Conservation (phyloP, 305 asterid species). For the Solanum hybrid region DNA sequence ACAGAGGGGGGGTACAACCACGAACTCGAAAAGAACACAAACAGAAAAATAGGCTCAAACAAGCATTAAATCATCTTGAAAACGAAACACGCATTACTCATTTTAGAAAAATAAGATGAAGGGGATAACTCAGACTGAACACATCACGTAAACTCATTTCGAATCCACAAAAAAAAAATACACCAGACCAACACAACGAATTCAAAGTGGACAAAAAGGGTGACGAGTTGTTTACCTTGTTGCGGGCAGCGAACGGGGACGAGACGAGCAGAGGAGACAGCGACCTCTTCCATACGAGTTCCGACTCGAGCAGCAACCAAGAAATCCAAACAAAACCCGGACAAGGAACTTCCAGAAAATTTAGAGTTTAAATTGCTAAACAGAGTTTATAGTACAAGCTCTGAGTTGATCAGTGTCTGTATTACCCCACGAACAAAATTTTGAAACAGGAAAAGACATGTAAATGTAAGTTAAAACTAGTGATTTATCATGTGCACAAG, state of each 20-base stretch:
- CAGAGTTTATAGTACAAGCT: no score
- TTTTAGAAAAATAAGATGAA: not conserved
- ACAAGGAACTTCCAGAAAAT: not conserved
- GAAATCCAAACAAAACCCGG: not conserved
- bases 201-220: not conserved
- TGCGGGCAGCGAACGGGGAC: not conserved
- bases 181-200: not conserved
- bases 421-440: no score
- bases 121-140: not conserved
- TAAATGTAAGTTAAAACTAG: no score
- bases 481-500: not conserved
- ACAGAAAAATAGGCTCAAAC: not conserved
- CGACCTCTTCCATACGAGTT: not conserved
- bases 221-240: not conserved
- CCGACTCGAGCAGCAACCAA: not conserved
- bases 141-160: not conserved
- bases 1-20: not conserved
- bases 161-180: not conserved
- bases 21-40: not conserved
- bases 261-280: not conserved
- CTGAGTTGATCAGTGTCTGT: no score
- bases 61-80: not conserved
- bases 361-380: not conserved
- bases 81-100: not conserved
- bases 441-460: no score